These are phyloP conservation scores for Globisporangium uncinulatum DNA, from an alignment of 352 stramenopile species.

Conservation along the genomic window DNA sequence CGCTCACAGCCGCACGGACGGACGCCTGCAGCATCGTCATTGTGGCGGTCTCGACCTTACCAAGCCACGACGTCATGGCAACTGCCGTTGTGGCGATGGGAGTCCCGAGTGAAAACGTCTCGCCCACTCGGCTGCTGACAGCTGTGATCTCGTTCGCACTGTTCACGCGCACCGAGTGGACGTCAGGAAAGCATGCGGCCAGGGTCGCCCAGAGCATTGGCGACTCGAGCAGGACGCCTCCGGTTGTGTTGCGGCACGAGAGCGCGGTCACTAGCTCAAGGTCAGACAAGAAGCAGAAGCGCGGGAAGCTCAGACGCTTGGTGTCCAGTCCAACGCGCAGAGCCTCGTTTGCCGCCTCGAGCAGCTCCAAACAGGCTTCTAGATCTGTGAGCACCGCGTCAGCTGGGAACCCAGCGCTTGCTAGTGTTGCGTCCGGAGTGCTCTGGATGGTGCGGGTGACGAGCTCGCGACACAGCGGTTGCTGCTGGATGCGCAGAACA, in stretches of 20 bases:
- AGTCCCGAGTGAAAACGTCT: conserved; percentile 49
- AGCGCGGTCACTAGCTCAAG: conserved; percentile 44
- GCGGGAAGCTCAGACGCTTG: conserved; percentile 48
- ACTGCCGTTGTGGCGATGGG: conserved; percentile 38
- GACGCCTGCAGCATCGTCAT: conserved; percentile 64
- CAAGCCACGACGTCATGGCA: conserved; percentile 40
- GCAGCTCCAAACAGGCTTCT: conserved; percentile 24
- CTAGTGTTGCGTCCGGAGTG: not conserved
- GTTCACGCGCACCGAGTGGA: conserved; percentile 43
- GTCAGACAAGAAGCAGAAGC: conserved; percentile 70
- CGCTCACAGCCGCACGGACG: conserved; percentile 48
- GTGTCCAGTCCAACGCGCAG: conserved; percentile 42
- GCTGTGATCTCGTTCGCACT: conserved; percentile 43
- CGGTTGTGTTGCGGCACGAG: conserved; percentile 13
- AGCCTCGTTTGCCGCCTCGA: conserved; percentile 38
- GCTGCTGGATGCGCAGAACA: conserved; percentile 19
- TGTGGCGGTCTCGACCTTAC: conserved; percentile 57
- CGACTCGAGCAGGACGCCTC: conserved; percentile 10
- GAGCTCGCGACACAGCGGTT: conserved; percentile 31
- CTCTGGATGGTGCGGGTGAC: conserved; percentile 10
- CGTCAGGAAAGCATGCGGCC: conserved; percentile 52
- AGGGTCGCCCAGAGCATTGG: conserved; percentile 36
- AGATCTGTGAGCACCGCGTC: conserved; percentile 29
- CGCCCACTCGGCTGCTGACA: conserved; percentile 40
- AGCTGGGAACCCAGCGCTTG: not conserved